Conservation (phyloP, 768 basidiomycete species). For the Hysterangium stoloniferum region DNA sequence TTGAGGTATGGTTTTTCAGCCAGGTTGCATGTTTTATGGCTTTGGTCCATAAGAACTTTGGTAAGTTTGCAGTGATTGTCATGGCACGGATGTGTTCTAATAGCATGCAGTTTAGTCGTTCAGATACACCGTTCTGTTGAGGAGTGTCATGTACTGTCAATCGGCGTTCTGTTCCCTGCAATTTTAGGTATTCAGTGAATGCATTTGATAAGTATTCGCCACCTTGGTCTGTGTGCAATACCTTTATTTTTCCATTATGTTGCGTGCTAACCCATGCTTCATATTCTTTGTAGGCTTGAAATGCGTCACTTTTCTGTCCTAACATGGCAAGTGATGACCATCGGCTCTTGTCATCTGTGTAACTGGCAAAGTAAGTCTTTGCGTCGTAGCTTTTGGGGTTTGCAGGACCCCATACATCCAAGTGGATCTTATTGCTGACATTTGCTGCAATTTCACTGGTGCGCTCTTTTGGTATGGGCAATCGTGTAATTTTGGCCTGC, state of each 20-base stretch:
- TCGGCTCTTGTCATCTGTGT: constrained; percentile 6
- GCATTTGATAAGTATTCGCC: constrained; percentile 32
- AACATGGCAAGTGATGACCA: background rate
- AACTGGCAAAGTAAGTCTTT: constrained; percentile 5
- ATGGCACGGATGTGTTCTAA: constrained; percentile 18
- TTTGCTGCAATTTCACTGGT: constrained; percentile 10
- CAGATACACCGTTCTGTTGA: constrained; percentile 23
- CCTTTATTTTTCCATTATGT: background rate
- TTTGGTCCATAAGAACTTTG: constrained; percentile 21
- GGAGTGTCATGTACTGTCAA: constrained; percentile 21
- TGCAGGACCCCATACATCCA: constrained; percentile 10
- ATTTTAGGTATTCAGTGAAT: constrained; percentile 14
- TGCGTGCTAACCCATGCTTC: constrained; percentile 8
- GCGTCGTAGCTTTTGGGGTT: background rate
- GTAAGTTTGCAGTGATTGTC: constrained; percentile 16
- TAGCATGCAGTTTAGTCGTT: constrained; percentile 21
- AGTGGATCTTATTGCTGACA: constrained; percentile 16
- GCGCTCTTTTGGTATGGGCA: background rate
- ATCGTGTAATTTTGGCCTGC: background rate
- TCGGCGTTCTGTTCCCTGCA: constrained; percentile 18
- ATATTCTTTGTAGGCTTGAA: constrained; percentile 11
- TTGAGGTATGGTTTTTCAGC: constrained; percentile 20
- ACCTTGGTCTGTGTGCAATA: constrained; percentile 3
- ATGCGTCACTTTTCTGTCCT: constrained; percentile 10
- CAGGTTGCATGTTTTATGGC: constrained; percentile 18